phyloP scores from a whole-genome alignment of 2,329 filamentous ascomycete genomes.

The Penicillium sp. region DNA sequence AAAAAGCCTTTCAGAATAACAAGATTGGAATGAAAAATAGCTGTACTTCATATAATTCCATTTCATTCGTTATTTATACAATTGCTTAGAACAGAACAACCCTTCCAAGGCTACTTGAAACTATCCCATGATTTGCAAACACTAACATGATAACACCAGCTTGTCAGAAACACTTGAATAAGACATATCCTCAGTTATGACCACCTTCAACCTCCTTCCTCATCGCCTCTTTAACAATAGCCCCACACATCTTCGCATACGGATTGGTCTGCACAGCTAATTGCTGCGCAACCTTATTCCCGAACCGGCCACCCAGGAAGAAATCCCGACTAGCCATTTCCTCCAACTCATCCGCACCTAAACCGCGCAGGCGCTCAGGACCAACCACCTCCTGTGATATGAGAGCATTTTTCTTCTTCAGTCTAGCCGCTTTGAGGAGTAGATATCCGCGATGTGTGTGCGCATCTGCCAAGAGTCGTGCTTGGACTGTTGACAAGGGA shows the following conservation, averaged over 20 bases:
- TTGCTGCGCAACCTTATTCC: slow-evolving; percentile 60
- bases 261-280: slow-evolving; percentile 65
- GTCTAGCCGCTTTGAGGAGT: slow-evolving; percentile 43
- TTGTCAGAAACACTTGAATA: background rate
- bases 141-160: too few species aligned
- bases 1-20: background rate
- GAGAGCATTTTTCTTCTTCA: slow-evolving; percentile 18
- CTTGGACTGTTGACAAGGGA: slow-evolving; percentile 52
- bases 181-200: background rate
- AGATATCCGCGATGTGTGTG: slow-evolving; percentile 59
- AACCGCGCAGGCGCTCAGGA: slow-evolving; percentile 36
- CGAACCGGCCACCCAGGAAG: slow-evolving; percentile 57
- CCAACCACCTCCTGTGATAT: slow-evolving; percentile 7
- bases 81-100: too few species aligned
- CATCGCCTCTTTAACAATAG: slow-evolving; percentile 64
- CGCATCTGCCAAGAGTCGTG: slow-evolving; percentile 56
- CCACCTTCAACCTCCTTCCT: slow-evolving; percentile 54
- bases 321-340: slow-evolving; percentile 62
- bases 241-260: slow-evolving; percentile 66
- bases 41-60: too few species aligned
- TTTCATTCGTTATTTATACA: too few species aligned
- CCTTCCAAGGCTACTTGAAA: too few species aligned
- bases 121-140: too few species aligned
- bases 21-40: background rate
- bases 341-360: slow-evolving; percentile 51